These are phyloP conservation scores for Stephania cephalantha DNA, from an alignment of 164 flowering plant genomes.

Conservation along the genomic window DNA sequence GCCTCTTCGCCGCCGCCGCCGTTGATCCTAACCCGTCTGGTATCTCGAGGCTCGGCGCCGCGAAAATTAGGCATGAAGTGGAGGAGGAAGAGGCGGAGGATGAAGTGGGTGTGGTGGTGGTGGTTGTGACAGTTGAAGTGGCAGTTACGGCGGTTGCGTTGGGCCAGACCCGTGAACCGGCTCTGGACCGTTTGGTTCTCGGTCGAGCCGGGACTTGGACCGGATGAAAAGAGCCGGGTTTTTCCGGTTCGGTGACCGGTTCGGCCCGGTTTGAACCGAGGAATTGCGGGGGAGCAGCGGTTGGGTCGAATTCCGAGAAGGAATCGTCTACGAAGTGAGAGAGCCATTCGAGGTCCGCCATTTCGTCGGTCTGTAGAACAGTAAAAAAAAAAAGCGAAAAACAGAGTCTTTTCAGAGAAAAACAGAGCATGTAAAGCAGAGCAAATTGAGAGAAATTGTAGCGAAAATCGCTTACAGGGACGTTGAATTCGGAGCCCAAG, in stretches of 20 bases:
- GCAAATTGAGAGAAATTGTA: neutral
- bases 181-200: constrained; percentile 49
- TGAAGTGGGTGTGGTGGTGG: constrained; percentile 8
- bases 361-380: constrained; percentile 48
- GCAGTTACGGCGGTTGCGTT: constrained; percentile 25
- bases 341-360: constrained; percentile 64
- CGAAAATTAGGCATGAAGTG: constrained; percentile 8
- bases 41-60: constrained; percentile 15
- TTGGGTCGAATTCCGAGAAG: constrained; percentile 28
- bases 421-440: no score
- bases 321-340: constrained; percentile 80
- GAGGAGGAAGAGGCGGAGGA: constrained; percentile 29
- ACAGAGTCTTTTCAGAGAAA: no score
- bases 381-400: neutral
- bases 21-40: neutral
- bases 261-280: constrained; percentile 14
- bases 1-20: constrained; percentile 29
- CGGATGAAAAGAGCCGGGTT: constrained; percentile 12
- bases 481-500: constrained; percentile 23
- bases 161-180: constrained; percentile 29
- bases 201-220: constrained; percentile 40
- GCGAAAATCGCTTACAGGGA: constrained; percentile 38
- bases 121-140: constrained; percentile 18
- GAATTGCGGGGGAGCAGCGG: neutral
- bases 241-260: constrained; percentile 19